Evolutionary conservation across 1,139 yeast genomes (phyloP), one percentile per base, ranked within the genome.

Genomic region (Pichia sp.): DNA sequence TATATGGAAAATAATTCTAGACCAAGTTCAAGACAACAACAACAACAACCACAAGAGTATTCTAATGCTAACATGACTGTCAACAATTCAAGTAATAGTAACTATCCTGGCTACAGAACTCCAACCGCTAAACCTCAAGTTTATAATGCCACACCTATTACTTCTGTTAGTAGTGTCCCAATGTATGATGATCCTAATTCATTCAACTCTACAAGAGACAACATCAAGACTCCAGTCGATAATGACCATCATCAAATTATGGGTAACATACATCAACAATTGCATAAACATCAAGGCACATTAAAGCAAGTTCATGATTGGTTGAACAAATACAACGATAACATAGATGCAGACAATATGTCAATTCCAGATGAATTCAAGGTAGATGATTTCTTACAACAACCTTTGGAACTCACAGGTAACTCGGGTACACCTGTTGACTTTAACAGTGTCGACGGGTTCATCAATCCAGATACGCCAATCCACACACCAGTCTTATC

Each of bases 231-330:
- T 22, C 15, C 18, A 17, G 5, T 24, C 27, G 27, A 24, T 24
- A 24, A 28, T 10, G 56, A 56, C 8, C 36, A 50, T 4, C 22
- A 40, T 11, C 38, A 46, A 19, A 35, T 61, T 7, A 61, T 62
- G 57, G 62, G 61, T 17, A 59, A 53, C 47, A 61, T 63, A 22
- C 59, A 60, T 27, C 50, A 53, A 17, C 77, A 70, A 50, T 66
- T 79, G 10, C 63, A 65, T 47, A 73, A 69, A 56, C 82, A 79
- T 53, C 82, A 80, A 11, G 76, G 74, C 51, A 73, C 81, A 4
- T 71, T 79, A 45, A 78, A 72, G 60, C 83, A 78, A 57, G 80
- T 77, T 1, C 80, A 77, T 58, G 83, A 79, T 54, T 77, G 83
- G 82, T 70, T 79, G 41, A 77, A 69, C 48, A 75, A 69, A 46